A percentile compares a stretch with the other conserved stretches of the same genome.
phyloP scores from a whole-genome alignment of 139 green algal species.

The Chlamydomonas incerta region DNA sequence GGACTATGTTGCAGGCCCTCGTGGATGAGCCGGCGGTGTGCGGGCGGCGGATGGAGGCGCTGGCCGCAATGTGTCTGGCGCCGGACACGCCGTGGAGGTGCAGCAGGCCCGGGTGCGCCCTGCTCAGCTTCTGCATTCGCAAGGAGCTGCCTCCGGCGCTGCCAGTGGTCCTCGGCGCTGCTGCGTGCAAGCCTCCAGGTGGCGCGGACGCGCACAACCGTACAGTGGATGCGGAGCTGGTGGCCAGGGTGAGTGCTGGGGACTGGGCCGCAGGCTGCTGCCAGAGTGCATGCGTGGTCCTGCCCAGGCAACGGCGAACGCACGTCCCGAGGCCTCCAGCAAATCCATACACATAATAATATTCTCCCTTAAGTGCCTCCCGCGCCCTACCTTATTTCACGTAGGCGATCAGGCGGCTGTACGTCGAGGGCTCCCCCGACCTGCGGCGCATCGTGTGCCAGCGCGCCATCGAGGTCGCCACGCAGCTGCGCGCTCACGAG shows the following conservation, averaged over 20 bases:
- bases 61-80: constrained; percentile 25
- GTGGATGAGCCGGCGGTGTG: not conserved
- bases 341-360: no score
- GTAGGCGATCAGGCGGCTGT: constrained; percentile 19
- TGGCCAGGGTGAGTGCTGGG: not conserved
- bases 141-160: not conserved
- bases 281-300: no score
- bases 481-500: not conserved
- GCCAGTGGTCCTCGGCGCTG: no score
- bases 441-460: not conserved
- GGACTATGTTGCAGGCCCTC: constrained; percentile 9
- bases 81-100: constrained; percentile 4
- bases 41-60: constrained; percentile 16
- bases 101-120: not conserved
- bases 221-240: not conserved
- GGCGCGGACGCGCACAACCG: no score
- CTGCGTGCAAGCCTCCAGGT: no score
- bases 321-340: no score
- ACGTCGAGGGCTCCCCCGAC: not conserved
- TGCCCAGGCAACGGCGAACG: no score
- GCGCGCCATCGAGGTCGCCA: not conserved
- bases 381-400: not conserved
- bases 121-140: constrained; percentile 22
- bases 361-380: no score
- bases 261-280: not conserved